These are phyloP conservation scores for Hypoxylon sp. DNA, from an alignment of 2,329 filamentous ascomycete species.

Conservation along the genomic window DNA sequence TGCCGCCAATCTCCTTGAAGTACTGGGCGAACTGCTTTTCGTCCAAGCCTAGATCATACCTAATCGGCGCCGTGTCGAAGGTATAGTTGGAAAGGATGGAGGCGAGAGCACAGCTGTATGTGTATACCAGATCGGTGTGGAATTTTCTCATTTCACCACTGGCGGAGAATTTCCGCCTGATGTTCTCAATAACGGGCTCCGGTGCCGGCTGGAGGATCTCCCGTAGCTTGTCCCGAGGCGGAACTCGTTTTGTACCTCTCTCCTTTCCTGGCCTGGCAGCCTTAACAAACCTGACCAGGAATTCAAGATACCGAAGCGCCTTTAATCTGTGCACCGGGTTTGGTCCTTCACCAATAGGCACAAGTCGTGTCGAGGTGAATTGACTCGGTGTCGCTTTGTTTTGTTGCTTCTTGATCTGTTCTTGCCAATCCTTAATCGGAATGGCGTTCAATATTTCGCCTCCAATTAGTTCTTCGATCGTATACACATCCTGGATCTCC, in stretches of 20 bases:
- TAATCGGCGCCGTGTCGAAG: constrained; percentile 76
- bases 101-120: constrained; percentile 77
- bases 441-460: constrained; percentile 74
- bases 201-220: constrained; percentile 68
- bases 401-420: constrained; percentile 69
- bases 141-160: constrained; percentile 75
- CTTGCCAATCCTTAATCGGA: constrained; percentile 79
- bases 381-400: constrained; percentile 68
- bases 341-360: constrained; percentile 64
- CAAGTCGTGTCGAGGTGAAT: constrained; percentile 74
- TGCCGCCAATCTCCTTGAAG: constrained; percentile 80
- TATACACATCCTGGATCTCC: constrained; percentile 79
- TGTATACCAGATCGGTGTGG: constrained; percentile 77
- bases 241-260: constrained; percentile 64
- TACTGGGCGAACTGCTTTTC: constrained; percentile 77
- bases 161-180: constrained; percentile 76
- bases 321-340: constrained; percentile 65
- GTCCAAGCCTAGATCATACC: constrained; percentile 78
- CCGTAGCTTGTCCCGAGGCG: constrained; percentile 70
- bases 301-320: constrained; percentile 70
- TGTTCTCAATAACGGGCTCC: constrained; percentile 72
- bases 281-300: constrained; percentile 66
- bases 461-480: constrained; percentile 74
- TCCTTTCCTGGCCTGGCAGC: constrained; percentile 60
- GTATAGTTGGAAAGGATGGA: constrained; percentile 79